These are phyloP conservation scores for Umbellularia californica DNA, from an alignment of 164 flowering plant genomes.

Conservation along the genomic window DNA sequence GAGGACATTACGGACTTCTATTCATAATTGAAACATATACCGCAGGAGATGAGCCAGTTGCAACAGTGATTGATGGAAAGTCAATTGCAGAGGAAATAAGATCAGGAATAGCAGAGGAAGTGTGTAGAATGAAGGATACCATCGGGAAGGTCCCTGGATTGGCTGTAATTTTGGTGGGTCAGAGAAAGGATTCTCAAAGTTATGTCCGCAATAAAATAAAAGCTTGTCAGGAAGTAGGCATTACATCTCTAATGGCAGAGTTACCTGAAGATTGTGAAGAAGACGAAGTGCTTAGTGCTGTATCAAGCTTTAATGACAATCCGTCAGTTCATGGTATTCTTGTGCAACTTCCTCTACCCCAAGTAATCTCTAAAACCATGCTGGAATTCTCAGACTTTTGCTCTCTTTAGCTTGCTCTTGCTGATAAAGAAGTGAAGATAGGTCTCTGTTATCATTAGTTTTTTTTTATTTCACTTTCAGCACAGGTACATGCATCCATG, in stretches of 20 bases:
- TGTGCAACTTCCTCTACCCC: conserved; percentile 95
- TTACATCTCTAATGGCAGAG: conserved; percentile 43
- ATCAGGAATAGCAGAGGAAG: conserved; percentile 57
- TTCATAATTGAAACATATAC: conserved; percentile 1
- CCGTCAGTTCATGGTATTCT: conserved; percentile 83
- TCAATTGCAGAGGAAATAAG: conserved; percentile 67
- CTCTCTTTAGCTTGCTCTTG: not conserved
- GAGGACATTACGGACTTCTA: not conserved
- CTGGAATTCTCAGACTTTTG: conserved; percentile 10
- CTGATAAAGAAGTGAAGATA: conserved; percentile 6
- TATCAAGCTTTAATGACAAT: conserved; percentile 49
- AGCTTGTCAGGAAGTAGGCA: conserved; percentile 85
- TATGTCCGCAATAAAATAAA: conserved; percentile 69
- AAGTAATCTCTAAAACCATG: conserved; percentile 47
- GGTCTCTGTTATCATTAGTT: not conserved
- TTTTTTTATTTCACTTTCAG: not conserved
- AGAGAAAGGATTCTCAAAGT: conserved; percentile 70
- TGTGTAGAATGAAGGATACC: conserved; percentile 55
- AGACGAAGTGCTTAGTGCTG: conserved; percentile 45
- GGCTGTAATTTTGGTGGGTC: conserved; percentile 81
- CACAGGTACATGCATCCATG: not conserved
- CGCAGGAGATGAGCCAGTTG: conserved; percentile 29
- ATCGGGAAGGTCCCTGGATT: conserved; percentile 74
- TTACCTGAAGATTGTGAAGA: conserved; percentile 59
- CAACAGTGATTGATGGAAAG: conserved; percentile 63